phyloP scores from a whole-genome alignment of 805 yeast species.

The Saturnispora dispora region DNA sequence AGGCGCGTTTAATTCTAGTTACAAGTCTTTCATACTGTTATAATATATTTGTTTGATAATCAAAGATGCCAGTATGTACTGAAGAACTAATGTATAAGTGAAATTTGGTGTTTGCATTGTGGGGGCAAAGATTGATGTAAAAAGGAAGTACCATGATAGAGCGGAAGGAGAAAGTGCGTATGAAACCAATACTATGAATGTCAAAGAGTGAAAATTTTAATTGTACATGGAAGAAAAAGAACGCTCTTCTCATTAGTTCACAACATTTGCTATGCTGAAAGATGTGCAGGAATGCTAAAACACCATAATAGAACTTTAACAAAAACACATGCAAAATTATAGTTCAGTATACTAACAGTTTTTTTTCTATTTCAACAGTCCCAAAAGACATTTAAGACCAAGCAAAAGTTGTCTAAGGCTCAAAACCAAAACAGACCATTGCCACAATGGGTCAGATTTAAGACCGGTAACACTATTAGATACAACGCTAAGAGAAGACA shows the following conservation, averaged over 20 bases:
- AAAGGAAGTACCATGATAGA: neutral
- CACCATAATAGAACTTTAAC: too few relatives aligned
- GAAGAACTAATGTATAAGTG: neutral
- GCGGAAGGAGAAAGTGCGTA: too few relatives aligned
- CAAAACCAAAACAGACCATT: slow-evolving; percentile 98
- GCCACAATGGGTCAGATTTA: slow-evolving; percentile 99
- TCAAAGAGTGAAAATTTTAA: too few relatives aligned
- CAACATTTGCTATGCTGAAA: too few relatives aligned
- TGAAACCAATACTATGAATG: too few relatives aligned
- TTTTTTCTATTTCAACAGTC: slow-evolving; percentile 38
- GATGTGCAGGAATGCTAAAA: too few relatives aligned
- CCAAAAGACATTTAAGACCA: slow-evolving; percentile 92
- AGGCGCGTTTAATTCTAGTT: neutral
- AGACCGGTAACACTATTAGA: slow-evolving; percentile 96
- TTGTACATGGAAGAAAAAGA: neutral
- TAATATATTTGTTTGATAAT: neutral
- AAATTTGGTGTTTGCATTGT: neutral
- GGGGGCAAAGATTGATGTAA: neutral
- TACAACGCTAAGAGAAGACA: slow-evolving; percentile 99
- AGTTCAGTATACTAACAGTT: neutral
- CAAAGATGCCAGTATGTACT: slow-evolving; percentile 21
- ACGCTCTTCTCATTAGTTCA: too few relatives aligned
- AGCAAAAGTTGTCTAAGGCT: slow-evolving; percentile 99
- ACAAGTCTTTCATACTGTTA: neutral
- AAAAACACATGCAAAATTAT: too few relatives aligned